Base-by-base conservation (phyloP, 2,329 filamentous ascomycete species). In the Gnomoniopsis smithogilvyi region DNA sequence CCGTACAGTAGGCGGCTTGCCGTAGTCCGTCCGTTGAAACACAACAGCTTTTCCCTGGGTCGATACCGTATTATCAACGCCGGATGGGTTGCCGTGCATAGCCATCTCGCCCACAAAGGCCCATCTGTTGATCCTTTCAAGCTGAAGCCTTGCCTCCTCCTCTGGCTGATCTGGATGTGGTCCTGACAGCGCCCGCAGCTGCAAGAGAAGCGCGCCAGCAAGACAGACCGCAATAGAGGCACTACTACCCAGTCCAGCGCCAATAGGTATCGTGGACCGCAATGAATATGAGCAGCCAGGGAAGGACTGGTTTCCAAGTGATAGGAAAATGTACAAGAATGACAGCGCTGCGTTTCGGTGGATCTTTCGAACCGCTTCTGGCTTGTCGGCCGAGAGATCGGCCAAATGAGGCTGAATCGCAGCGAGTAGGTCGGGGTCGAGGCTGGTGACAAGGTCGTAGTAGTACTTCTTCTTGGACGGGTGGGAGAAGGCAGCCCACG, bases 91-190 rank as follows among this genome's bases (percentile, higher is more conserved):
- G 41, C 94, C 95, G 70, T 99, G 95, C 63, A 98, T 97, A 74
- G 92, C 95, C 86, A 98, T 90, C 73, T 99, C 95, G 24, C 90
- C 90, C 1, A 99, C 95, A 73, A 97, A 98, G 0, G 95, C 93
- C 95, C 96, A 99, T 62, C 90, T 85, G 74, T 99, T 99, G 76
- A 99, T 97, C 64, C 94, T 87, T 76, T 98, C 93, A 33, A 98
- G 83, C 71, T 99, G 94, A 47, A 92, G 75, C 61, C 90, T 87
- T n/a, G 91, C 91, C 75, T 99, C 95, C 56, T 92, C 87, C 0
- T 86, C 76, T 3, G 92, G 91, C 73, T 98, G 94, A 67, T 98
- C 94, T 0, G 91, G 90, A 70, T 98, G 94, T 1, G 95, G 95
- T 0, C 92, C 92, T 1, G 92, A 89, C 6, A 99, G 80, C 2